phyloP scores from a whole-genome alignment of 2,329 filamentous ascomycete species.

The Acephala macrosclerotiorum region DNA sequence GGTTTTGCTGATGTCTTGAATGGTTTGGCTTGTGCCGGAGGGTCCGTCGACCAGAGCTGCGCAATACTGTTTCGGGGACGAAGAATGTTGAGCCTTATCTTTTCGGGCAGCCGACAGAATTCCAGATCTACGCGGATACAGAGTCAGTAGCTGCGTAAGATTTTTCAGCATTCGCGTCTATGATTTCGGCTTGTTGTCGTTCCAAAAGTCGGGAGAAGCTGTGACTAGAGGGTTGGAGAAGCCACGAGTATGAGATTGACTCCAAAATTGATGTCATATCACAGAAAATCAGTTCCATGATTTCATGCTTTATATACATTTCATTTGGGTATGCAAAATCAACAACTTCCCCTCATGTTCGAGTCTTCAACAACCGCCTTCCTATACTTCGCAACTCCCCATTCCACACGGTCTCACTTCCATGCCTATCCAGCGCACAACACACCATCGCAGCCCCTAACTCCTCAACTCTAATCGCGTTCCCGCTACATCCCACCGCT shows the following conservation, averaged over 20 bases:
- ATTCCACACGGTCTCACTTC: constrained; percentile 15
- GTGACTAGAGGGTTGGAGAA: too few relatives aligned
- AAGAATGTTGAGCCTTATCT: constrained; percentile 1
- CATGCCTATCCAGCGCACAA: constrained; percentile 18
- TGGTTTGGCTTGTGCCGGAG: constrained; percentile 5
- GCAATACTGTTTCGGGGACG: constrained; percentile 8
- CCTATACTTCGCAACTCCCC: constrained; percentile 7
- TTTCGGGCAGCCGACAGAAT: background rate
- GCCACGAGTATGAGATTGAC: too few relatives aligned
- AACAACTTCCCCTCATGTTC: background rate
- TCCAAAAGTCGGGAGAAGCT: too few relatives aligned
- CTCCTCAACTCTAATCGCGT: constrained; percentile 17
- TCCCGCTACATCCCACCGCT: constrained; percentile 1
- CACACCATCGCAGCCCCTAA: constrained; percentile 25
- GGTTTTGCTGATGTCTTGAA: background rate
- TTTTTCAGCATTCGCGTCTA: too few relatives aligned
- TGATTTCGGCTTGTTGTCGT: too few relatives aligned
- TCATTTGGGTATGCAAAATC: too few relatives aligned
- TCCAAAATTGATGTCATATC: too few relatives aligned
- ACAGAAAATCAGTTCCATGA: too few relatives aligned
- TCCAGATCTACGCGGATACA: constrained; percentile 16
- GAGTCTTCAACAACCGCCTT: constrained; percentile 11
- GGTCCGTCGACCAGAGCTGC: constrained; percentile 8
- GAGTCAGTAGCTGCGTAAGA: background rate
- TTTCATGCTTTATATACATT: too few relatives aligned